Conservation (phyloP, 495 filamentous ascomycete genomes). For the Penicillium macrosclerotiorum region DNA sequence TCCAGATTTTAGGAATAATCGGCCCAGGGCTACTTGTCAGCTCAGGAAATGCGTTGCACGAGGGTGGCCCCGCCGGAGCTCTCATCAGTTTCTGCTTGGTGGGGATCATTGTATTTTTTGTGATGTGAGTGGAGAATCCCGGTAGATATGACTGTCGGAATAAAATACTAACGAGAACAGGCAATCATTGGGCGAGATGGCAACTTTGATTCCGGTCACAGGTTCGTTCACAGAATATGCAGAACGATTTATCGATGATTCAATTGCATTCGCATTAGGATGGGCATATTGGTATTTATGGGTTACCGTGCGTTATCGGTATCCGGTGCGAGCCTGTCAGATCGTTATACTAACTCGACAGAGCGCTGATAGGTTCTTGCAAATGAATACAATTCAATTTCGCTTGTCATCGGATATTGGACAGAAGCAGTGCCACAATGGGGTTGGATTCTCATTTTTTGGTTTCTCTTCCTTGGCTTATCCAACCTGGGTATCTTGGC, state of each 20-base stretch:
- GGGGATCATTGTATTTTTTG: slow-evolving; percentile 62
- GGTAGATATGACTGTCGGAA: too few species aligned
- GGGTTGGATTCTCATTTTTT: slow-evolving; percentile 66
- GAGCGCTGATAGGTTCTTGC: too few species aligned
- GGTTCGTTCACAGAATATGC: slow-evolving; percentile 58
- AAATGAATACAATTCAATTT: slow-evolving; percentile 52
- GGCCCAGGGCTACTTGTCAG: slow-evolving; percentile 50
- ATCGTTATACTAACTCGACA: too few species aligned
- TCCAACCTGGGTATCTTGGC: slow-evolving; percentile 58
- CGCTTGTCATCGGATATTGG: slow-evolving; percentile 40
- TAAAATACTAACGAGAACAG: slow-evolving; percentile 15
- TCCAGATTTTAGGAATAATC: slow-evolving; percentile 42
- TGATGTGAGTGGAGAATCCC: slow-evolving; percentile 52
- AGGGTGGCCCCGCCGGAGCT: slow-evolving; percentile 61
- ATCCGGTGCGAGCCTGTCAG: too few species aligned
- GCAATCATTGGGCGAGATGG: slow-evolving; percentile 58
- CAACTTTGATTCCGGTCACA: slow-evolving; percentile 52
- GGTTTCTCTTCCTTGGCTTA: slow-evolving; percentile 47
- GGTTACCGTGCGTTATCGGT: too few species aligned
- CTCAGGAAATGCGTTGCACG: slow-evolving; percentile 57
- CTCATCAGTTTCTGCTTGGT: slow-evolving; percentile 64
- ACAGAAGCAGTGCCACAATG: slow-evolving; percentile 45
- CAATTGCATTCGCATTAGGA: slow-evolving; percentile 51
- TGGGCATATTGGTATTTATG: slow-evolving; percentile 61
- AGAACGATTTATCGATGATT: slow-evolving; percentile 53